These are phyloP conservation scores for Apiospora kogelbergensis DNA, from an alignment of 2,329 filamentous ascomycete species.

Conservation along the genomic window DNA sequence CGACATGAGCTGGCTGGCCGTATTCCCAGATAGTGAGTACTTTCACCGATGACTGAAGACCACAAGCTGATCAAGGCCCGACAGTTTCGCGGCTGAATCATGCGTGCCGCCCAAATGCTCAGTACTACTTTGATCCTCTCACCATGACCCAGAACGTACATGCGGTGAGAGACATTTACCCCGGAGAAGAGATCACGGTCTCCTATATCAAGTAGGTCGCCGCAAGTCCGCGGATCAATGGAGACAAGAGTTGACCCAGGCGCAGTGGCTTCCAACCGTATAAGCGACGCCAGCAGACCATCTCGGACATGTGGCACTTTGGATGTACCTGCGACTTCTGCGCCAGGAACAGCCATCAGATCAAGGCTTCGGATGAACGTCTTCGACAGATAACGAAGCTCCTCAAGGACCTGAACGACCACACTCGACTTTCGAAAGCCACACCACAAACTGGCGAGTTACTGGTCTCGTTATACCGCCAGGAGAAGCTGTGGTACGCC, in stretches of 20 bases:
- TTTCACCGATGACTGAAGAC: too few species aligned
- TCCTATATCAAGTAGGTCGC: slow-evolving; percentile 39
- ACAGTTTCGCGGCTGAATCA: slow-evolving; percentile 43
- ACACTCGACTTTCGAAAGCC: slow-evolving; percentile 27
- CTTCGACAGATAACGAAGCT: slow-evolving; percentile 35
- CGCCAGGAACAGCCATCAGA: slow-evolving; percentile 25
- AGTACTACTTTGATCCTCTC: slow-evolving; percentile 40
- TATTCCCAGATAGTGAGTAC: slow-evolving; percentile 33
- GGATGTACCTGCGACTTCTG: slow-evolving; percentile 40
- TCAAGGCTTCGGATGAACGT: slow-evolving; percentile 36
- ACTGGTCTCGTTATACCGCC: slow-evolving; percentile 38
- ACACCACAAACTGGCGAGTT: slow-evolving; percentile 39
- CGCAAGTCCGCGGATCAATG: background rate
- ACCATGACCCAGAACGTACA: slow-evolving; percentile 39
- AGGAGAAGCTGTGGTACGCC: slow-evolving; percentile 37
- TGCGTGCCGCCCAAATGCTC: slow-evolving; percentile 45
- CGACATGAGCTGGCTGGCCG: slow-evolving; percentile 29
- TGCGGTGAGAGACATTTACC: slow-evolving; percentile 38
- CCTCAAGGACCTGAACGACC: slow-evolving; percentile 31
- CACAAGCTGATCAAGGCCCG: background rate
- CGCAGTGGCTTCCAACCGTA: slow-evolving; percentile 27
- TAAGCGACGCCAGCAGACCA: slow-evolving; percentile 26
- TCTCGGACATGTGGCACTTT: slow-evolving; percentile 41
- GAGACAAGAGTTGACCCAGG: background rate
- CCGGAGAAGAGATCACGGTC: slow-evolving; percentile 44